Evolutionary conservation across 2,329 filamentous ascomycete genomes (phyloP), one percentile per base, ranked within the genome.

Genomic region (Ceratocystis alfenasii): DNA sequence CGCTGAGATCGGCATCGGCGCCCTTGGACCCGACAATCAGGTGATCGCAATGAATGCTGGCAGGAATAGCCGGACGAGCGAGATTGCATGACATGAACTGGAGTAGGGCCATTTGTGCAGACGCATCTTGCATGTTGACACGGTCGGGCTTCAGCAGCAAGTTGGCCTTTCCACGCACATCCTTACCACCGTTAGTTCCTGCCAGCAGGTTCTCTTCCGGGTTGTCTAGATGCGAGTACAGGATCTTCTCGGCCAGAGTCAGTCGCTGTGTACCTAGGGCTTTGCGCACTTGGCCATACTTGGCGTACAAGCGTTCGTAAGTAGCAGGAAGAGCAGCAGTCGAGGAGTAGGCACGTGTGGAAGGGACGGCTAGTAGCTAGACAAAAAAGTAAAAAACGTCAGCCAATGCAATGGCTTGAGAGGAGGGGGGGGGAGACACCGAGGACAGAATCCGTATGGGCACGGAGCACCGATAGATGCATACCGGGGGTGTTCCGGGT

Each of bases 11-110:
- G 28, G 85, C 83, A 72, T 93, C 87, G 45, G 93, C 94, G 67
- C 94, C 94, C 74, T 87, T 88, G 77, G 95, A 87, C 66, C 93
- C 94, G 36, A 97, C 93, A 77, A 99, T 97, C 86, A 99, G 87
- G 76, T 99, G 94, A 78, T 99, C 94, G 77, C 94, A 99, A 79
- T 99, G 94, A 71, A 97, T 96, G 75, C 92, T 96, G 62, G 94
- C 93, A 10, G 94, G 94, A 62, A 99, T 93, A 8, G 92, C 92
- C 1, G 94, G 96, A 68, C 85, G 85, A 33, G 88, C 88, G 65
- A 99, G 82, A 65, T 90, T 89, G 76, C 94, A 99, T 33, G 89
- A 90, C 93, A 99, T 99, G 81, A 99, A 99, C 77, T 99, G 94
- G 71, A 99, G 79, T 70, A 99, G 80, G 1, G 94, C 94, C 94